These are phyloP conservation scores for Colletotrichum camelliae DNA, from an alignment of 2,329 filamentous ascomycete genomes.

Conservation along the genomic window DNA sequence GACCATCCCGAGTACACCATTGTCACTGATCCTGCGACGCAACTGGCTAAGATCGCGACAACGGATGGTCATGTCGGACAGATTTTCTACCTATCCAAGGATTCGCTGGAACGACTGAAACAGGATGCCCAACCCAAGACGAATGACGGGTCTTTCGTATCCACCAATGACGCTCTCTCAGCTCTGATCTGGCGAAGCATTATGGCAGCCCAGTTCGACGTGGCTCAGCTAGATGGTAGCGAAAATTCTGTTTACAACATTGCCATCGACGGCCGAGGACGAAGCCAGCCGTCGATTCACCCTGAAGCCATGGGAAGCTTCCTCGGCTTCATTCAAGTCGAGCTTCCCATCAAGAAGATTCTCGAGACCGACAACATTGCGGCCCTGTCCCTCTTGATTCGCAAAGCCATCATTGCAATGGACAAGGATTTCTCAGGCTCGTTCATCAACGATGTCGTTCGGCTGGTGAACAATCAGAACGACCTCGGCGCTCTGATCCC, in stretches of 20 bases:
- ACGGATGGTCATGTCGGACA: constrained; percentile 35
- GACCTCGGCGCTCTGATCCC: neutral
- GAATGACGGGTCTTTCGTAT: constrained; percentile 29
- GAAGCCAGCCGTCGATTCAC: neutral
- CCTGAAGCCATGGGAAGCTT: neutral
- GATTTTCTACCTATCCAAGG: constrained; percentile 34
- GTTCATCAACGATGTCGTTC: neutral
- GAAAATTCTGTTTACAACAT: neutral
- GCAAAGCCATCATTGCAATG: neutral
- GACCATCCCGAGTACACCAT: constrained; percentile 37
- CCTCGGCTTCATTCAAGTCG: neutral
- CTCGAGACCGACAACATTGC: neutral
- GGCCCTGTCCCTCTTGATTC: neutral
- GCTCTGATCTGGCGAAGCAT: constrained; percentile 13
- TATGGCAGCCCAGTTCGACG: constrained; percentile 14
- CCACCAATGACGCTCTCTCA: constrained; percentile 27
- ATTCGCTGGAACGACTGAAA: constrained; percentile 33
- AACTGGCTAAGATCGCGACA: constrained; percentile 34
- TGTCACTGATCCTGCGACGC: constrained; percentile 31
- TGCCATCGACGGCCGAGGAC: neutral
- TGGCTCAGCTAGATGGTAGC: neutral
- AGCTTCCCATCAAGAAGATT: neutral
- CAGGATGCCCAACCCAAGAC: constrained; percentile 31
- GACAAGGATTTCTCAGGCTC: neutral
- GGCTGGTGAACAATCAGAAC: neutral